Evolutionary conservation across 176 grass and related monocot species (phyloP).

Genomic region (Triticum dicoccoides): DNA sequence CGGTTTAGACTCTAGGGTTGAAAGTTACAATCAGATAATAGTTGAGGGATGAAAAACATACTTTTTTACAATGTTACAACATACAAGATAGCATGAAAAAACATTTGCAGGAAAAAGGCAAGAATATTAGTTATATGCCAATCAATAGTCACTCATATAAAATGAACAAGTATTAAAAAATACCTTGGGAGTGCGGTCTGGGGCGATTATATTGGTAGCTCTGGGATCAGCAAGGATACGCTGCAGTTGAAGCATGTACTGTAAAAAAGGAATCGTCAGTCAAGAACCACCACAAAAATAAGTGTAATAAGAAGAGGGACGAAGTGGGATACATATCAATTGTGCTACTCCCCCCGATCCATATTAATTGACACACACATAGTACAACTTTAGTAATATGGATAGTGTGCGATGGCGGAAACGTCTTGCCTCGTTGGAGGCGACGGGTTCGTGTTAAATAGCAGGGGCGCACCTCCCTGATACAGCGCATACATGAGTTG

Average conservation of each 20-base stretch:
- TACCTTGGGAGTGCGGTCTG: constrained; percentile 28
- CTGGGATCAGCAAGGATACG: background rate
- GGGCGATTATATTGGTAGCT: background rate
- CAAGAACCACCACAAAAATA: background rate
- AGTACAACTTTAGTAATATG: no score
- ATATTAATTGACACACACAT: no score
- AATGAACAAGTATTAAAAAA: background rate
- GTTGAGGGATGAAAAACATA: background rate
- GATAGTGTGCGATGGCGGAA: no score
- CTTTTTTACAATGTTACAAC: background rate
- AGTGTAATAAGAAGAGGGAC: background rate
- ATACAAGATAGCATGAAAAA: background rate
- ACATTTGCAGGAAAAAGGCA: background rate
- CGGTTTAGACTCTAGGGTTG: background rate
- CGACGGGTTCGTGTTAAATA: no score
- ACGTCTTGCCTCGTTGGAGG: no score
- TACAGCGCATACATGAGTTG: no score
- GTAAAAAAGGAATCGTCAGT: background rate
- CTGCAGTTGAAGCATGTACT: background rate
- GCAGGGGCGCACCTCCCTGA: no score
- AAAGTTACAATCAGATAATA: background rate
- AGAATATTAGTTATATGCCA: background rate
- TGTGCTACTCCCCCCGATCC: no score
- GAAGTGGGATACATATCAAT: no score
- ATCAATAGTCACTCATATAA: background rate